Conservation (phyloP, 2,329 filamentous ascomycete species). For the Alternaria arbusti region DNA sequence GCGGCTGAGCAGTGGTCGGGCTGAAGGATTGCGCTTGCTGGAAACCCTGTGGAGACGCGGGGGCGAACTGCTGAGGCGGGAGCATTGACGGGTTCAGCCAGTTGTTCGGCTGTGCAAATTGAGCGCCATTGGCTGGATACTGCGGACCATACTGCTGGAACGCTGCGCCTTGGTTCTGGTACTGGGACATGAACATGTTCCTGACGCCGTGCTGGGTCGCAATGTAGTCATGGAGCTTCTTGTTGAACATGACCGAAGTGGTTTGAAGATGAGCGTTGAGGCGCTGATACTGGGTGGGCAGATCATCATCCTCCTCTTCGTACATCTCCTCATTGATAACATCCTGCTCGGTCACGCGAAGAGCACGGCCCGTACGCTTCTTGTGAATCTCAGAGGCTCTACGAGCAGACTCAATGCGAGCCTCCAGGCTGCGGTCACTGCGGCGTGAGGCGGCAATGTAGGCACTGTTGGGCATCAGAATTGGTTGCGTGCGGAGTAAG, state of each 20-base stretch:
- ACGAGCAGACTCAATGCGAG: slow-evolving; percentile 83
- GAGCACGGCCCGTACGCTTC: slow-evolving; percentile 79
- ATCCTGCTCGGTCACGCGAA: slow-evolving; percentile 84
- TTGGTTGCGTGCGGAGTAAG: background rate
- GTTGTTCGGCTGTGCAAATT: slow-evolving; percentile 28
- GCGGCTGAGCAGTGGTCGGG: slow-evolving; percentile 29
- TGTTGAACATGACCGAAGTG: slow-evolving; percentile 66
- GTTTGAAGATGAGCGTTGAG: slow-evolving; percentile 69
- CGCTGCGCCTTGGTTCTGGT: slow-evolving; percentile 22
- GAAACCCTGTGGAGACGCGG: slow-evolving; percentile 32
- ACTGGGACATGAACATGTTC: slow-evolving; percentile 48
- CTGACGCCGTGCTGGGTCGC: slow-evolving; percentile 65
- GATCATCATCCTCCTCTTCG: slow-evolving; percentile 87
- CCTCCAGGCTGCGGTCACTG: slow-evolving; percentile 85
- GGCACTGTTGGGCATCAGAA: slow-evolving; percentile 61
- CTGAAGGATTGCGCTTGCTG: slow-evolving; percentile 27
- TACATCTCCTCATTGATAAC: slow-evolving; percentile 95
- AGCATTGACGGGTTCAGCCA: slow-evolving; percentile 42
- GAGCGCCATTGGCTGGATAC: slow-evolving; percentile 28
- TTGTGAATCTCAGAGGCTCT: slow-evolving; percentile 92
- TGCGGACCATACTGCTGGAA: slow-evolving; percentile 25
- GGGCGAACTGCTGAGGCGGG: slow-evolving; percentile 43
- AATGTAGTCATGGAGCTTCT: slow-evolving; percentile 65
- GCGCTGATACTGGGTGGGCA: slow-evolving; percentile 70
- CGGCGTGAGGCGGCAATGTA: slow-evolving; percentile 91